Evolutionary conservation across 2,329 filamentous ascomycete genomes (phyloP).

Genomic region (Zymoseptoria pseudotritici): DNA sequence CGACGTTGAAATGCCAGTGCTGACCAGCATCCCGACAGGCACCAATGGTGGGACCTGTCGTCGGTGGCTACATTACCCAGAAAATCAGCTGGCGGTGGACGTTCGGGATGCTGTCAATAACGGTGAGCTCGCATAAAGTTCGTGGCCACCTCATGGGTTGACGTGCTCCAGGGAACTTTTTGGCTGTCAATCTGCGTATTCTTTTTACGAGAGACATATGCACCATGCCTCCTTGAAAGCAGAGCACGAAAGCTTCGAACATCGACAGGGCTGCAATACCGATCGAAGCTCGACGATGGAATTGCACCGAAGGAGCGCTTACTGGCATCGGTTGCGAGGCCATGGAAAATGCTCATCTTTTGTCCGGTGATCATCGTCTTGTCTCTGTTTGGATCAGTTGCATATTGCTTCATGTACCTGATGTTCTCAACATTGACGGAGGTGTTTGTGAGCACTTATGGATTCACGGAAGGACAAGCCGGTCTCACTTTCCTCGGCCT

Average conservation of each 20-base stretch:
- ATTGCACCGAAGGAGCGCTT: neutral
- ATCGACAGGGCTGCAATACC: neutral
- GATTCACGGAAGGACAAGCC: neutral
- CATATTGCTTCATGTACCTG: slow-evolving; percentile 14
- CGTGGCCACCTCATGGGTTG: neutral
- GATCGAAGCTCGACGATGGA: neutral
- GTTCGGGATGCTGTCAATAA: slow-evolving; percentile 1
- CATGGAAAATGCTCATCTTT: slow-evolving; percentile 3
- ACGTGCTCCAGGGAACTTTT: neutral
- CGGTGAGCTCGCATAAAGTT: neutral
- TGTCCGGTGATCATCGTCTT: slow-evolving; percentile 22
- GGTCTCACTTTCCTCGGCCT: slow-evolving; percentile 24
- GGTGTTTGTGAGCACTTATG: neutral
- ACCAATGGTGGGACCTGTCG: slow-evolving; percentile 3
- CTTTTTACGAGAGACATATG: slow-evolving; percentile 12
- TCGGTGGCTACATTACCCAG: slow-evolving; percentile 1
- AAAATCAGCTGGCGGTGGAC: slow-evolving; percentile 4
- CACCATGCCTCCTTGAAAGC: neutral
- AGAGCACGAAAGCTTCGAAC: neutral
- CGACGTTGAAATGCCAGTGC: slow-evolving; percentile 24
- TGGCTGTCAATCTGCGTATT: slow-evolving; percentile 10
- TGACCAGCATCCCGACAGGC: neutral
- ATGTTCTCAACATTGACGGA: slow-evolving; percentile 11
- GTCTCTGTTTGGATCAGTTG: slow-evolving; percentile 23
- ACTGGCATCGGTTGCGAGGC: neutral